Percentiles rank a stretch among this genome's conserved stretches.
These are phyloP conservation scores for Kwoniella pini DNA, from an alignment of 768 basidiomycete species.

Conservation along the genomic window DNA sequence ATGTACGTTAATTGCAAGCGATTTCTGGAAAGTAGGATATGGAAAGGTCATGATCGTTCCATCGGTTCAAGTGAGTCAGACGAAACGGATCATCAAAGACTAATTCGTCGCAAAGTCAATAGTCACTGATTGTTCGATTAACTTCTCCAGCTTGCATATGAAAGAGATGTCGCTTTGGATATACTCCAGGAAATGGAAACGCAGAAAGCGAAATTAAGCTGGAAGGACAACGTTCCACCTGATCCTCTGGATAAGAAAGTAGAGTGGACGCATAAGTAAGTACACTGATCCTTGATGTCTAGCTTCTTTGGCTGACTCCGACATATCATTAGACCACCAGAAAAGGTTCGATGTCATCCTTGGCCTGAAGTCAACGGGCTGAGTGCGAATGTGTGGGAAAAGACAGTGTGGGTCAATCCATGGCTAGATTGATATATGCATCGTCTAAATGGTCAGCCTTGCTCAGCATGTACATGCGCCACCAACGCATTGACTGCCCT, in stretches of 20 bases:
- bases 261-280: constrained; percentile 36
- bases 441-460: too few species aligned
- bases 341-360: constrained; percentile 52
- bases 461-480: too few species aligned
- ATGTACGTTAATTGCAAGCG: constrained; percentile 42
- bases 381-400: constrained; percentile 51
- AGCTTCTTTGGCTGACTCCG: background rate
- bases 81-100: background rate
- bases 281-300: background rate
- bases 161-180: constrained; percentile 39
- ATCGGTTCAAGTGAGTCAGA: constrained; percentile 49
- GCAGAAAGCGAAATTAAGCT: constrained; percentile 38
- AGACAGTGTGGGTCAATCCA: constrained; percentile 46
- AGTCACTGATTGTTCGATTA: background rate
- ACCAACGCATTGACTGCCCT: too few species aligned
- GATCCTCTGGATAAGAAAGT: constrained; percentile 15
- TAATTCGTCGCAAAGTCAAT: too few species aligned
- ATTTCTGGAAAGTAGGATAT: constrained; percentile 50
- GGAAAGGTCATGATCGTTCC: constrained; percentile 52
- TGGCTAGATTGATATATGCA: constrained; percentile 14
- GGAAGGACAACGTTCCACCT: constrained; percentile 45
- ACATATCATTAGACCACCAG: constrained; percentile 37
- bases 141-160: constrained; percentile 45
- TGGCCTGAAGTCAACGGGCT: constrained; percentile 52
- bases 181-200: constrained; percentile 30